phyloP scores from a whole-genome alignment of 306 rosid species.

The Castanopsis chinensis region DNA sequence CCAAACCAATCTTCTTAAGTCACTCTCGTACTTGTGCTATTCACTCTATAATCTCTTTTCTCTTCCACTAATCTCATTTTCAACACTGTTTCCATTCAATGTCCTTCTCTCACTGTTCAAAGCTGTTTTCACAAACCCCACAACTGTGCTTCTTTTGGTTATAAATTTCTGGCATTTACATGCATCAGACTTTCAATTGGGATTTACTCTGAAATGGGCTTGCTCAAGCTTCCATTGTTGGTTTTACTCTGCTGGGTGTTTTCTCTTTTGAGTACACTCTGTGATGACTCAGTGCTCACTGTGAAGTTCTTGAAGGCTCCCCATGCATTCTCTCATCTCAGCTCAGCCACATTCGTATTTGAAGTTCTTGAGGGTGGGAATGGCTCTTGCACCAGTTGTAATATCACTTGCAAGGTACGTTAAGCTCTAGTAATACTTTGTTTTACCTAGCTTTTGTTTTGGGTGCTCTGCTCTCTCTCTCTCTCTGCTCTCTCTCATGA shows the following conservation, averaged over 20 bases:
- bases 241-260: slow-evolving; percentile 40
- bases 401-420: slow-evolving; percentile 75
- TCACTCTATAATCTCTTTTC: slow-evolving; percentile 11
- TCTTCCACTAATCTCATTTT: slow-evolving; percentile 15
- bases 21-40: slow-evolving; percentile 27
- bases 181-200: not conserved
- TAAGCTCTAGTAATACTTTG: slow-evolving; percentile 5
- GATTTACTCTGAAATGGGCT: slow-evolving; percentile 44
- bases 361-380: slow-evolving; percentile 38
- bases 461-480: not conserved
- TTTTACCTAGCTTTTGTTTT: not conserved
- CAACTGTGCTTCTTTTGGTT: slow-evolving; percentile 26
- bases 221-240: slow-evolving; percentile 30
- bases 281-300: slow-evolving; percentile 42
- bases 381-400: slow-evolving; percentile 49
- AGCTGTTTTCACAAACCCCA: slow-evolving; percentile 17
- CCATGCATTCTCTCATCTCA: slow-evolving; percentile 67
- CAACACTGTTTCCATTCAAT: not conserved
- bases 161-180: slow-evolving; percentile 17
- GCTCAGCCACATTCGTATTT: slow-evolving; percentile 69
- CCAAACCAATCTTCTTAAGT: slow-evolving; percentile 24
- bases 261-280: slow-evolving; percentile 39
- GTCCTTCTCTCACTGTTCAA: slow-evolving; percentile 20
- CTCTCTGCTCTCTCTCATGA: not conserved
- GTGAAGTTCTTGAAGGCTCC: slow-evolving; percentile 81